phyloP scores from a whole-genome alignment of 148 eudicot genomes.

The Fagopyrum esculentum region DNA sequence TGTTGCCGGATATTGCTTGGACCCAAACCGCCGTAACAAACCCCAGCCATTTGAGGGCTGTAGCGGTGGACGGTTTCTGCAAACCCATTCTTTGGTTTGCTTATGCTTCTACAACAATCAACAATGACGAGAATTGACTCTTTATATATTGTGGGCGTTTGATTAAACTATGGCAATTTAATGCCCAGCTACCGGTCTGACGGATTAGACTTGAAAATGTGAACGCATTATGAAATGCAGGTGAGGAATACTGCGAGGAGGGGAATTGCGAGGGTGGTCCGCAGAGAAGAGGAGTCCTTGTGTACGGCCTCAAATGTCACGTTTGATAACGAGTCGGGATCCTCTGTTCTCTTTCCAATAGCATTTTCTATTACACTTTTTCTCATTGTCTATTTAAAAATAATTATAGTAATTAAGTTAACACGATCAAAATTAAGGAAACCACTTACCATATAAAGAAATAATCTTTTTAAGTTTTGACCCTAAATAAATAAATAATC shows the following conservation, averaged over 20 bases:
- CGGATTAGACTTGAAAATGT: background rate
- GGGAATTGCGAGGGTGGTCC: background rate
- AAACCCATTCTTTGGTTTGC: constrained; percentile 6
- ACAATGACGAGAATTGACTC: background rate
- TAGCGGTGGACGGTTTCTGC: constrained; percentile 14
- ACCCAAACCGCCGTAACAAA: constrained; percentile 77
- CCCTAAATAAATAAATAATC: too few species aligned
- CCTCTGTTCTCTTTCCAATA: background rate
- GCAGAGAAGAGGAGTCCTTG: background rate
- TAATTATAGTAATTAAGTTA: too few species aligned
- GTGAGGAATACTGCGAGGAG: background rate
- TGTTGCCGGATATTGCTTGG: constrained; percentile 66
- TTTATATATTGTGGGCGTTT: background rate
- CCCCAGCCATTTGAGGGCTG: constrained; percentile 55
- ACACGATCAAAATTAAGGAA: too few species aligned
- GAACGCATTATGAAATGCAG: too few species aligned
- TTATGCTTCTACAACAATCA: background rate
- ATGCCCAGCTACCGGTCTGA: constrained; percentile 2
- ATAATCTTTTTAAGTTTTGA: too few species aligned
- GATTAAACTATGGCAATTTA: background rate
- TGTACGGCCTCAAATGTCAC: background rate
- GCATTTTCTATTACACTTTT: too few species aligned
- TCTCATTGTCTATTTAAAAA: too few species aligned
- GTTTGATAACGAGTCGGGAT: background rate
- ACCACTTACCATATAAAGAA: too few species aligned